phyloP scores from a whole-genome alignment of 768 basidiomycete species.

The Mrakia blollopis region DNA sequence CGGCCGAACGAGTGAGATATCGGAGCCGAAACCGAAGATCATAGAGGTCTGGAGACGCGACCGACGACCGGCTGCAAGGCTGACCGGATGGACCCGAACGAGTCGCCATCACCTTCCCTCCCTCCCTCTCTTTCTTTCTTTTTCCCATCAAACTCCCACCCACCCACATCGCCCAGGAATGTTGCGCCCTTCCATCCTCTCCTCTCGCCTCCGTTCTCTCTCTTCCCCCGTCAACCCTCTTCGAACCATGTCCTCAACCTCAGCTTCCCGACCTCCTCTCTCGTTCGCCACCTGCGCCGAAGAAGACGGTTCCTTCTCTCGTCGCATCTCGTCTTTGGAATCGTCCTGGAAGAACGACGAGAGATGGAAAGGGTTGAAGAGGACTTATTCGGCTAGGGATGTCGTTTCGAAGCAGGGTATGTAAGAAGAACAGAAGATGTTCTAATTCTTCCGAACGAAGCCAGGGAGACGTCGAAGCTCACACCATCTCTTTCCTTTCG shows the following conservation, averaged over 20 bases:
- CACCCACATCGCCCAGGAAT: background rate
- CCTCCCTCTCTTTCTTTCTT: background rate
- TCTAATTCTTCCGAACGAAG: no score
- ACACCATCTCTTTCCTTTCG: background rate
- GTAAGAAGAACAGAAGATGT: background rate
- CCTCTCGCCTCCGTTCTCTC: background rate
- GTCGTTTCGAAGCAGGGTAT: conserved; percentile 85
- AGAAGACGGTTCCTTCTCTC: background rate
- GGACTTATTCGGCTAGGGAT: conserved; percentile 72
- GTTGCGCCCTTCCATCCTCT: background rate
- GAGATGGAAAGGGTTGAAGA: conserved; percentile 65
- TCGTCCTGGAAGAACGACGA: conserved; percentile 63
- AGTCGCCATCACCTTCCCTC: no score
- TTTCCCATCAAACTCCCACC: background rate
- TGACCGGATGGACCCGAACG: background rate
- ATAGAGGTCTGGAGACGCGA: background rate
- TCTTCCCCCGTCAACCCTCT: conserved; percentile 44
- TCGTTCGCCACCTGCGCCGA: background rate
- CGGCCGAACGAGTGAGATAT: no score
- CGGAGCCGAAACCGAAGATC: background rate
- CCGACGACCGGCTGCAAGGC: no score
- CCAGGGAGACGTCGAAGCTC: background rate
- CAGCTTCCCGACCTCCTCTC: background rate
- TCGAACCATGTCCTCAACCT: conserved; percentile 39
- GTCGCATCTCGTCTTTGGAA: background rate